A percentile compares a stretch with the other conserved stretches of the same genome.
Conservation (phyloP, 2,329 filamentous ascomycete genomes). For the Phialophora expanda region DNA sequence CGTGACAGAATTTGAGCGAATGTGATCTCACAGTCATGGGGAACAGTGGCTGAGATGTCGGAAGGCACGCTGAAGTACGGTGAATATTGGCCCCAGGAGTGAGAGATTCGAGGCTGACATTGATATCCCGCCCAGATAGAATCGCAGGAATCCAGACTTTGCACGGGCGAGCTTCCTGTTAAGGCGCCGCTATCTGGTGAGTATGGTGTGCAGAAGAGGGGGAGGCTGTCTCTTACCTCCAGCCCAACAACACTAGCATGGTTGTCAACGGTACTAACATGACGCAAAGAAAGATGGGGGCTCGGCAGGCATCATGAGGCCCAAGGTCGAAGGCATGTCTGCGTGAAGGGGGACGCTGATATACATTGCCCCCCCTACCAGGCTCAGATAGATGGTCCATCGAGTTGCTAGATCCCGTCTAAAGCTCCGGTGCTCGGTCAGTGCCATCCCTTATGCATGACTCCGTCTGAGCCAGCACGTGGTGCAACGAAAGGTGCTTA, state of each 20-base stretch:
- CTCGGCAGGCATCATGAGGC: background rate
- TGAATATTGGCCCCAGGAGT: conserved; percentile 20
- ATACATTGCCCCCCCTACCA: background rate
- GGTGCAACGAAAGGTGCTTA: background rate
- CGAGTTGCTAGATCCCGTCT: conserved; percentile 6
- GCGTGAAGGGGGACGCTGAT: background rate
- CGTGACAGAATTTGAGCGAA: conserved; percentile 17
- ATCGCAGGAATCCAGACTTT: conserved; percentile 7
- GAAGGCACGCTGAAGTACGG: conserved; percentile 17
- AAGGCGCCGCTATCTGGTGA: background rate
- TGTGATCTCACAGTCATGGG: conserved; percentile 8
- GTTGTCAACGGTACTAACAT: conserved; percentile 9
- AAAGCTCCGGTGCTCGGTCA: background rate
- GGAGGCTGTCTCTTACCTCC: conserved; percentile 12
- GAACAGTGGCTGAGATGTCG: conserved; percentile 5
- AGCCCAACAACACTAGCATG: background rate
- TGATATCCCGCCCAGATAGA: conserved; percentile 4
- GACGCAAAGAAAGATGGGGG: conserved; percentile 4
- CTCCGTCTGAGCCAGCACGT: background rate
- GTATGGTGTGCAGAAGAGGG: background rate
- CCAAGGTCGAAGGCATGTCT: background rate
- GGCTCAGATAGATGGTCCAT: conserved; percentile 10
- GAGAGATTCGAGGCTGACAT: conserved; percentile 16
- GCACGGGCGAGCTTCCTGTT: background rate
- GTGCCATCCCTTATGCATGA: background rate